phyloP scores from a whole-genome alignment of 129 eudicot species.

The Saposhnikovia divaricata region DNA sequence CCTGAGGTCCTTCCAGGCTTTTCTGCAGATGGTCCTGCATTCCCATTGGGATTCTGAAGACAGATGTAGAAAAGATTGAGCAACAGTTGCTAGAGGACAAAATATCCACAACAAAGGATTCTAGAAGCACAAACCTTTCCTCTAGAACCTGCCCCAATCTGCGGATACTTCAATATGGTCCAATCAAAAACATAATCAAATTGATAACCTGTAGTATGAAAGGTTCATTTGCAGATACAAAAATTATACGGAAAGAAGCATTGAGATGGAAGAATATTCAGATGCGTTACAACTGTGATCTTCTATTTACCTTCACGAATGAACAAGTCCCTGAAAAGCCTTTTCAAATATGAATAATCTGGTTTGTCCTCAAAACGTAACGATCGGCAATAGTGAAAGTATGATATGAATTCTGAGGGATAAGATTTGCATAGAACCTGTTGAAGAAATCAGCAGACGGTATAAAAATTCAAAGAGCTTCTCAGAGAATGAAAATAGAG shows the following conservation, averaged over 20 bases:
- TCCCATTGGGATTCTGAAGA: slow-evolving; percentile 12
- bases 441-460: not conserved
- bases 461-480: not conserved
- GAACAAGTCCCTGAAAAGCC: slow-evolving; percentile 91
- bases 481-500: not conserved
- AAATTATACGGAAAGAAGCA: not conserved
- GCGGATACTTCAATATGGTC: slow-evolving; percentile 97
- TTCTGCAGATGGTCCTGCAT: slow-evolving; percentile 52
- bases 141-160: slow-evolving; percentile 77
- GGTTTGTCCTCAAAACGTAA: slow-evolving; percentile 95
- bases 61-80: not conserved
- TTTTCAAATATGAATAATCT: slow-evolving; percentile 88
- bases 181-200: slow-evolving; percentile 94
- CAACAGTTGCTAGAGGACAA: not conserved
- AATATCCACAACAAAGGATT: not conserved
- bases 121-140: slow-evolving; percentile 51
- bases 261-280: not conserved
- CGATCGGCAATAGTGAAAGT: slow-evolving; percentile 87
- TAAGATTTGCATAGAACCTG: slow-evolving; percentile 96
- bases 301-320: slow-evolving; percentile 71
- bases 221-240: slow-evolving; percentile 9
- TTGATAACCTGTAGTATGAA: slow-evolving; percentile 62
- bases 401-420: slow-evolving; percentile 89
- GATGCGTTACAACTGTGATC: not conserved
- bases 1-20: slow-evolving; percentile 71